These are phyloP conservation scores for Arabis alpina DNA, from an alignment of 345 rosid species.

Conservation along the genomic window DNA sequence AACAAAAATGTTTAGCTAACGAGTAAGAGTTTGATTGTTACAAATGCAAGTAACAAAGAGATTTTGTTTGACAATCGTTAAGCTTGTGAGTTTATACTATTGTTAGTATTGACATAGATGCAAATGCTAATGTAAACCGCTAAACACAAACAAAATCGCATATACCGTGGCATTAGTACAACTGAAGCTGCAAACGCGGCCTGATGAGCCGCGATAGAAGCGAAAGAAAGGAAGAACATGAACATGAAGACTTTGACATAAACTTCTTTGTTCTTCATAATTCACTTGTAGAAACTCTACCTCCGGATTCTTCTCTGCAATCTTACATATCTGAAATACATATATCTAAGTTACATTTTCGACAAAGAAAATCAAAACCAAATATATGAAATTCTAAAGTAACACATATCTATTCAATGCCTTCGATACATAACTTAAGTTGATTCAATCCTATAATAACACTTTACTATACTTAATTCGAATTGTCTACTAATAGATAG, in stretches of 20 bases:
- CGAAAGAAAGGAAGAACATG: constrained; percentile 91
- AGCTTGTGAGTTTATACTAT: neutral
- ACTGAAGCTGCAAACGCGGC: constrained; percentile 88
- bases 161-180: constrained; percentile 93
- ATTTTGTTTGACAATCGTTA: neutral
- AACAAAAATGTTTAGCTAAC: neutral
- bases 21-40: constrained; percentile 36
- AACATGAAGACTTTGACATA: constrained; percentile 82
- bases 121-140: neutral
- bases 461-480: neutral
- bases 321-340: constrained; percentile 63
- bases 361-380: neutral
- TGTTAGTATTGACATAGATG: neutral
- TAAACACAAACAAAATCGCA: constrained; percentile 7
- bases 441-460: neutral
- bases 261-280: constrained; percentile 79
- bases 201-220: constrained; percentile 80
- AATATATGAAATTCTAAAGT: neutral
- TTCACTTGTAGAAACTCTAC: constrained; percentile 81
- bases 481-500: neutral
- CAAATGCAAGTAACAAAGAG: neutral
- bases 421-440: neutral
- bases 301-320: constrained; percentile 70
- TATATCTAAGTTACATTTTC: constrained; percentile 15
- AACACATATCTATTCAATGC: neutral